phyloP scores from a whole-genome alignment of 805 yeast species.

The Maudiozyma turicensis region DNA sequence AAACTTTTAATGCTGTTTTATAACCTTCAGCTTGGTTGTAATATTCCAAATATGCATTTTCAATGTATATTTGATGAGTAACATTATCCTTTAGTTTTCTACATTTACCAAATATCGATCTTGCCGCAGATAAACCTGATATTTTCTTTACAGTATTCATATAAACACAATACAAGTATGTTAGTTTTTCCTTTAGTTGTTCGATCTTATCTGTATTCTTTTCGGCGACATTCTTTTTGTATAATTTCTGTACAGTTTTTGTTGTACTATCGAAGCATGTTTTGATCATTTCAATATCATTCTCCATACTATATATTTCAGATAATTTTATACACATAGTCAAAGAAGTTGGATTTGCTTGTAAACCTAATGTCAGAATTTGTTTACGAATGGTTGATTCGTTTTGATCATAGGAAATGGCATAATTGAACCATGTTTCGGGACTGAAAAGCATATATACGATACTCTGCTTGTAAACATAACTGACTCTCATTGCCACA shows the following conservation, averaged over 20 bases:
- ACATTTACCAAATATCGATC: conserved; percentile 59
- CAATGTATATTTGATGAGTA: conserved; percentile 70
- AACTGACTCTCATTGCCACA: conserved; percentile 49
- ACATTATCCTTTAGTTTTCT: conserved; percentile 47
- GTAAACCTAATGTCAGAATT: conserved; percentile 44
- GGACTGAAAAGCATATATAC: conserved; percentile 24
- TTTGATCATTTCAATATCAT: conserved; percentile 41
- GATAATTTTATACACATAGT: conserved; percentile 57
- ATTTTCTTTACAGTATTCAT: conserved; percentile 65
- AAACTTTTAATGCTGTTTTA: conserved; percentile 63
- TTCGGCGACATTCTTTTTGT: conserved; percentile 17
- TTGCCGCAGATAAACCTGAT: conserved; percentile 60
- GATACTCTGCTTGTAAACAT: conserved; percentile 63
- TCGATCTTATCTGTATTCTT: conserved; percentile 5
- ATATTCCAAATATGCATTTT: conserved; percentile 74
- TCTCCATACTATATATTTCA: conserved; percentile 56
- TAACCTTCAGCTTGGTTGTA: conserved; percentile 46
- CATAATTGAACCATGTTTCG: conserved; percentile 33
- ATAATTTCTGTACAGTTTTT: conserved; percentile 33
- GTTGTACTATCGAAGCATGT: conserved; percentile 43
- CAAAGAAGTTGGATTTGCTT: conserved; percentile 61
- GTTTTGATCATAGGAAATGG: conserved; percentile 23
- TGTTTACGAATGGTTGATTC: conserved; percentile 13
- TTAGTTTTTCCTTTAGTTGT: conserved; percentile 29
- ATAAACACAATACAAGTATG: conserved; percentile 56